Evolutionary conservation across 2,329 filamentous ascomycete species (phyloP), one percentile per base, ranked within the genome.

Genomic region (Sporothrix pallida): DNA sequence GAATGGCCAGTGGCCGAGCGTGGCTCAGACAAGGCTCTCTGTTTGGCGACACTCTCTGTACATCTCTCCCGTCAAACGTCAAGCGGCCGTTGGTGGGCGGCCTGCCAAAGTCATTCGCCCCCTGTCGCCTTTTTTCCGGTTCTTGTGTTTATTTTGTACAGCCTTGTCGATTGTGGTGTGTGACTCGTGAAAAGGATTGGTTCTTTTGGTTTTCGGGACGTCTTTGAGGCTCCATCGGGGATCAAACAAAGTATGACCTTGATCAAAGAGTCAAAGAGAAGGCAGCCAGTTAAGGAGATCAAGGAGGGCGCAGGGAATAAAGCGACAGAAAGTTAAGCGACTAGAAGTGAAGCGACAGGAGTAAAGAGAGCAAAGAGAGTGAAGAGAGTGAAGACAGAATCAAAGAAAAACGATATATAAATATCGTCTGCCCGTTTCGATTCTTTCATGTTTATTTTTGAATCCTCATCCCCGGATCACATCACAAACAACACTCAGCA

Each of bases 381-480:
- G 31, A 37, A 5, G 31, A 37, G 31, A 37, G 7, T 7, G 31
- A 37, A 60, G 9, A 7, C 31, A 17, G 17, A 63, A 37, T 37
- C 31, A 37, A 23, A 48, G 8, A 6, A 26, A 15, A 20, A 26
- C 9, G 26, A n/a, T 20, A 63, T 67, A 67, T 67, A 48, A 65
- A 65, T 65, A 65, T 15, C 37, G 17, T 46, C 9, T 7, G 37
- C 60, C 15, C 60, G 9, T 37, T 46, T 42, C n/a, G 12, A 23
- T n/a, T 65, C 46, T 65, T 37, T 46, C 37, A 26, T 56, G 8
- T 56, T 56, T 56, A 65, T 65, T 65, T 63, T 65, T 23, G 60
- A 20, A 65, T 46, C 60, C 5, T 46, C 60, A 44, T 44, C 60
- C 60, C n/a, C 37, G 37, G 52, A 44, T 44, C 37, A 63, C 8